A percentile compares a stretch with the other conserved stretches of the same genome.
phyloP scores from a whole-genome alignment of 2,329 filamentous ascomycete genomes.

The Fusarium solani-melongenae region DNA sequence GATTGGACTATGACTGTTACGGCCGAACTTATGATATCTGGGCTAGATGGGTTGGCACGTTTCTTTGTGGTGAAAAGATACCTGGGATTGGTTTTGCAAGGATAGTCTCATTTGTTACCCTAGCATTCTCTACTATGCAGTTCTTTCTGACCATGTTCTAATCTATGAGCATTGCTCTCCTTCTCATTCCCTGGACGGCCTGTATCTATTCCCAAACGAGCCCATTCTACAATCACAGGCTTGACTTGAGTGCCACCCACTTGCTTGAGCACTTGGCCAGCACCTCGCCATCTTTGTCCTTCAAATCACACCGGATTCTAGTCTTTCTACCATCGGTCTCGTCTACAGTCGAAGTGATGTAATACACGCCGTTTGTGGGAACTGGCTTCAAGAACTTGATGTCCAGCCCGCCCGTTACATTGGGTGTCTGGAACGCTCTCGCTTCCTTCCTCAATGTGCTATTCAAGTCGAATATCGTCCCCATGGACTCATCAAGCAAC shows the following conservation, averaged over 20 bases:
- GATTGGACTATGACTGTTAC: slow-evolving; percentile 27
- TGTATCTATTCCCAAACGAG: background rate
- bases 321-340: slow-evolving; percentile 49
- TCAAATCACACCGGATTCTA: slow-evolving; percentile 45
- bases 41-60: slow-evolving; percentile 11
- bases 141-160: slow-evolving; percentile 17
- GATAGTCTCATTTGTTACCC: slow-evolving; percentile 14
- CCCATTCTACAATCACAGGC: slow-evolving; percentile 32
- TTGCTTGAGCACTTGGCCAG: slow-evolving; percentile 46
- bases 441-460: slow-evolving; percentile 46
- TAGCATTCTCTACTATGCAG: slow-evolving; percentile 14
- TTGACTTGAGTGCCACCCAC: slow-evolving; percentile 49
- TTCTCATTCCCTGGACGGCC: background rate
- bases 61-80: slow-evolving; percentile 31
- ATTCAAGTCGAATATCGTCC: slow-evolving; percentile 51
- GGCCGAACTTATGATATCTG: slow-evolving; percentile 20
- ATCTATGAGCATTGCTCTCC: slow-evolving; percentile 1
- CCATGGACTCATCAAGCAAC: slow-evolving; percentile 52
- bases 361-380: slow-evolving; percentile 43
- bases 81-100: slow-evolving; percentile 27
- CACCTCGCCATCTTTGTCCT: slow-evolving; percentile 43
- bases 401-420: slow-evolving; percentile 50
- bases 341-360: slow-evolving; percentile 47
- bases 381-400: slow-evolving; percentile 50
- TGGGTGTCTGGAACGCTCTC: slow-evolving; percentile 41